Evolutionary conservation across 2,329 filamentous ascomycete genomes (phyloP).

Genomic region (Albifimbria verrucaria): DNA sequence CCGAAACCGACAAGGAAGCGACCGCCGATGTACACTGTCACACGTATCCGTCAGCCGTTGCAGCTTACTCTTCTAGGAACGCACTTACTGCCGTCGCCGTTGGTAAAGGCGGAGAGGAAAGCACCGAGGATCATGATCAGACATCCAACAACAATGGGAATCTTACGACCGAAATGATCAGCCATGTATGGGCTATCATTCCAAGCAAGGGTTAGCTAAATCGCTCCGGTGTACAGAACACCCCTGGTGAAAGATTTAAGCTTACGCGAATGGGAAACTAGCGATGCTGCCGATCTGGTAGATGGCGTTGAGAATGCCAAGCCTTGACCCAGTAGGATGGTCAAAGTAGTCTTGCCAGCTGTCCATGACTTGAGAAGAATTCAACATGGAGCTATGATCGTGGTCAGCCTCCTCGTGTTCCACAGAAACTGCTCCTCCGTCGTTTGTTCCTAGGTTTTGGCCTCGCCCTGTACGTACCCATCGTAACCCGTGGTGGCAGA

Average conservation of each 20-base stretch:
- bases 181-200: slow-evolving; percentile 43
- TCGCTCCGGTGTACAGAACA: not conserved
- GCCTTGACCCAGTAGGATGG: not conserved
- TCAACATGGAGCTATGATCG: slow-evolving; percentile 1
- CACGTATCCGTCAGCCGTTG: not conserved
- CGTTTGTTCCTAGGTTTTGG: not conserved
- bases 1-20: slow-evolving; percentile 57
- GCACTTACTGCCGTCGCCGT: slow-evolving; percentile 29
- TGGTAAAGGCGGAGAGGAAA: slow-evolving; percentile 51
- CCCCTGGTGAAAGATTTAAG: not conserved
- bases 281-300: slow-evolving; percentile 4
- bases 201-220: not conserved
- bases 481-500: slow-evolving; percentile 56
- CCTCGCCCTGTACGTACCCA: slow-evolving; percentile 32
- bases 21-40: slow-evolving; percentile 29
- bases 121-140: slow-evolving; percentile 54
- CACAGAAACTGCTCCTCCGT: not conserved
- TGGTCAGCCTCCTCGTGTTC: not conserved
- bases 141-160: slow-evolving; percentile 52
- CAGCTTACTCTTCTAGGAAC: not conserved
- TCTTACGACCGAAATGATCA: slow-evolving; percentile 50
- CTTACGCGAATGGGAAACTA: slow-evolving; percentile 4
- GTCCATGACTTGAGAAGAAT: slow-evolving; percentile 4
- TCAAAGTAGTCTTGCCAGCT: slow-evolving; percentile 3
- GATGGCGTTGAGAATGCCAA: slow-evolving; percentile 3